These are phyloP conservation scores for Nicotiana obtusifolia DNA, from an alignment of 257 asterid genomes.

Conservation along the genomic window DNA sequence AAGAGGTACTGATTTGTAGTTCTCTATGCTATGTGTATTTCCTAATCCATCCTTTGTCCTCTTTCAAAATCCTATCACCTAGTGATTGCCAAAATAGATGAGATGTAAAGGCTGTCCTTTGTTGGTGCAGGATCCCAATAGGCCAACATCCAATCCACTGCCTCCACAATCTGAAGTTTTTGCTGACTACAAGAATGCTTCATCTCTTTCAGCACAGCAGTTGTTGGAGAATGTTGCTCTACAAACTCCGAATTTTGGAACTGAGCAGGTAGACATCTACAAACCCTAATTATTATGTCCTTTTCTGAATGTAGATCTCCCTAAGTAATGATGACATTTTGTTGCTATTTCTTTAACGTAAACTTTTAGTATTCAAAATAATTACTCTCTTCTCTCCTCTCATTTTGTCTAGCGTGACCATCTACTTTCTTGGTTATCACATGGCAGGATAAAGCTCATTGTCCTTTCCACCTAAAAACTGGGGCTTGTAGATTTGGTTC, in stretches of 20 bases:
- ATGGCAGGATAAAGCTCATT: conserved; percentile 95
- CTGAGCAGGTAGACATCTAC: conserved; percentile 65
- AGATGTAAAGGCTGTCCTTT: conserved; percentile 4
- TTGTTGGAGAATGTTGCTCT: conserved; percentile 76
- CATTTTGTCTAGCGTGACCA: conserved; percentile 6
- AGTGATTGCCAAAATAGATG: background rate
- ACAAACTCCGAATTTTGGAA: conserved; percentile 95
- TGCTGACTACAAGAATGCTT: conserved; percentile 47
- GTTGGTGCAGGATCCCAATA: conserved; percentile 54
- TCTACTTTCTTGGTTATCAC: conserved; percentile 29
- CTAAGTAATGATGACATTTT: background rate
- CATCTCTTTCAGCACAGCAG: conserved; percentile 75
- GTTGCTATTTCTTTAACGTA: background rate
- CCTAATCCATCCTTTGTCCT: background rate
- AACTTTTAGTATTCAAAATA: background rate
- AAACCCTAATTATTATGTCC: conserved; percentile 1
- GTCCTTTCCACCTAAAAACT: conserved; percentile 96
- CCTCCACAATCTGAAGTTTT: conserved; percentile 84
- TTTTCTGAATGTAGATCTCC: background rate
- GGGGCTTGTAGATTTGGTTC: conserved; percentile 95
- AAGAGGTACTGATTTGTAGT: conserved; percentile 45
- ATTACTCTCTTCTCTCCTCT: background rate
- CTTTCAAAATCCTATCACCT: background rate
- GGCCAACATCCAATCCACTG: conserved; percentile 96
- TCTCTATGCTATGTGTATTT: background rate